These are phyloP conservation scores for Salinomyces thailandicus DNA, from an alignment of 2,329 filamentous ascomycete genomes.

Conservation along the genomic window DNA sequence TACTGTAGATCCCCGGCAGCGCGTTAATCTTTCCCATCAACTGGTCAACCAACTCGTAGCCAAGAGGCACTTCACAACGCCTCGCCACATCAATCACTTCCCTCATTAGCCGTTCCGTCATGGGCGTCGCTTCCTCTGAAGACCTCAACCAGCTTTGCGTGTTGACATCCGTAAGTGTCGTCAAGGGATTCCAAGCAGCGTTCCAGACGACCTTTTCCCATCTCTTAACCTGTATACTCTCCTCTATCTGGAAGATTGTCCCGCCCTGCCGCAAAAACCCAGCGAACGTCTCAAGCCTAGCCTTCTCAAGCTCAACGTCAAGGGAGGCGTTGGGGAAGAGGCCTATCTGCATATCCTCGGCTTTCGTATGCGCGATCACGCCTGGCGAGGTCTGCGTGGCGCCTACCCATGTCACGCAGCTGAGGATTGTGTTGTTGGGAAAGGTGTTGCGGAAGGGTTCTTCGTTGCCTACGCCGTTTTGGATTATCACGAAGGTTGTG, in stretches of 20 bases:
- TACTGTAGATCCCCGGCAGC: conserved; percentile 33
- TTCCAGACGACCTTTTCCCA: conserved; percentile 55
- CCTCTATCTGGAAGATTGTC: conserved; percentile 38
- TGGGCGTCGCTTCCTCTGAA: conserved; percentile 28
- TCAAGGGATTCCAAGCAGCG: conserved; percentile 50
- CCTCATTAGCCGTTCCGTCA: conserved; percentile 32
- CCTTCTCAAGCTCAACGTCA: conserved; percentile 24
- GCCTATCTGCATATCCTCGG: conserved; percentile 47
- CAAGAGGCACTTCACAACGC: conserved; percentile 29
- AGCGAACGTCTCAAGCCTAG: conserved; percentile 33
- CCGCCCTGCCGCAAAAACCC: conserved; percentile 34
- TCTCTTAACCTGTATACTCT: conserved; percentile 46
- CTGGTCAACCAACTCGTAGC: conserved; percentile 29
- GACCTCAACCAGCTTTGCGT: conserved; percentile 34
- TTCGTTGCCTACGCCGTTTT: conserved; percentile 54
- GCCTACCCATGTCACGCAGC: conserved; percentile 47
- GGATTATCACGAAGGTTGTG: conserved; percentile 51
- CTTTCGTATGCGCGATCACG: conserved; percentile 39
- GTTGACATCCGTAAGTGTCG: conserved; percentile 33
- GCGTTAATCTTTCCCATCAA: conserved; percentile 30
- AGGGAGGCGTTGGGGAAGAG: conserved; percentile 35
- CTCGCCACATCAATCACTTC: conserved; percentile 35
- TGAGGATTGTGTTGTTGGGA: conserved; percentile 44
- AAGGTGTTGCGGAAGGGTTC: conserved; percentile 42
- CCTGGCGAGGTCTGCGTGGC: conserved; percentile 42